phyloP scores from a whole-genome alignment of 208 protist genomes.

The Tritrichomonas foetus region DNA sequence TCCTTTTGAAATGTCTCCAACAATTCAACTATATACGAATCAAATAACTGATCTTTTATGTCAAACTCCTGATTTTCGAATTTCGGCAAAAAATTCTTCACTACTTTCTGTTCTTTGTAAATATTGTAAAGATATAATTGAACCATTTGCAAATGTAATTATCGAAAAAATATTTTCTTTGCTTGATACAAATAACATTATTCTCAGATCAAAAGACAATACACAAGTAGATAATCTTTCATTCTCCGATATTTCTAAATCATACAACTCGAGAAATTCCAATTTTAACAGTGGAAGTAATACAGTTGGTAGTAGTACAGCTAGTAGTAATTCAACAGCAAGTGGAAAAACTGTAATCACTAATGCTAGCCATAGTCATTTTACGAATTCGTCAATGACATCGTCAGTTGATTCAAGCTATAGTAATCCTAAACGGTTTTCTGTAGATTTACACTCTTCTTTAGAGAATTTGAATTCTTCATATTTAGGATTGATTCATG shows the following conservation, averaged over 20 bases:
- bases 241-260: background rate
- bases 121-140: background rate
- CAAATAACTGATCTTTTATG: background rate
- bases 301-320: background rate
- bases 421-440: too few species aligned
- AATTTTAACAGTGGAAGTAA: background rate
- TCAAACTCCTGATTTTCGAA: background rate
- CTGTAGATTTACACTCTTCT: too few species aligned
- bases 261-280: background rate
- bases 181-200: background rate
- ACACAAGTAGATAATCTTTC: background rate
- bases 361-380: too few species aligned
- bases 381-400: too few species aligned
- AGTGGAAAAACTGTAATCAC: too few species aligned
- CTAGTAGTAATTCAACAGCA: too few species aligned
- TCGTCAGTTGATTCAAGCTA: too few species aligned
- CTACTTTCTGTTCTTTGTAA: background rate
- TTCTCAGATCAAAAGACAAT: background rate
- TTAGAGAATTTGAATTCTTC: background rate
- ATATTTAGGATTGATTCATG: background rate
- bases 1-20: background rate
- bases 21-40: background rate
- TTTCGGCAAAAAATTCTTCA: background rate
- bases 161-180: background rate
- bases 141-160: background rate